Base-by-base conservation (phyloP, 148 eudicot species). In the Amaranthus cruentus region DNA sequence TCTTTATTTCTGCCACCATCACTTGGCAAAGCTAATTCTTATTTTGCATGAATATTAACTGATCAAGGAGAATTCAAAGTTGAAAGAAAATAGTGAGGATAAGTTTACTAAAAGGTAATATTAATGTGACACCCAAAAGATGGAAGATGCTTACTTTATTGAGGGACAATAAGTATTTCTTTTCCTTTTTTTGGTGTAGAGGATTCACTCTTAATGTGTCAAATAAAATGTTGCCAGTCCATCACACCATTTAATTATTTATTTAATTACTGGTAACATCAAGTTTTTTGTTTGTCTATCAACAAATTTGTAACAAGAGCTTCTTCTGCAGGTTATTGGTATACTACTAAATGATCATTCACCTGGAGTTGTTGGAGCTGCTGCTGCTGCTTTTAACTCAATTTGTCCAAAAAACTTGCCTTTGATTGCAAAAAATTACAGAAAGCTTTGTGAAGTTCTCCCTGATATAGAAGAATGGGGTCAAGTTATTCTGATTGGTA, bases 401-500 rank as follows among this genome's bases (percentile, higher is more conserved):
- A 83, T 96, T 69, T 96, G 99, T 79, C 99, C 99, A 44, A 90
- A 81, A 76, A 92, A 92, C 81, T 81, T 96, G 75, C 73, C 88
- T 78, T 77, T 96, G 71, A 84, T 96, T 78, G 96, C 91, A 72
- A 88, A 81, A 86, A 81, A 78, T 74, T 92, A 87, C 73, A 81
- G 66, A 75, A 87, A 83, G 68, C 83, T 95, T 58, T 95, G 97
- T 66, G 96, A 88, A 83, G 87, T 78, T 83, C 88, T 95, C 65
- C 96, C 96, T 28, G 99, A 96, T 73, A 92, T 92, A 66, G 99
- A 96, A 84, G 97, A 90, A 68, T 92, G 97, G 99, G 99, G 97
- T 79, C 99, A 92, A 82, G 89, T 96, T 81, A 78, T 89, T 76
- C 82, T 92, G 80, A 87, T 86, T 67, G 97, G 87, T 70, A 86